Conservation (phyloP, 2,329 filamentous ascomycete species). For the Aspergillus novoparasiticus region DNA sequence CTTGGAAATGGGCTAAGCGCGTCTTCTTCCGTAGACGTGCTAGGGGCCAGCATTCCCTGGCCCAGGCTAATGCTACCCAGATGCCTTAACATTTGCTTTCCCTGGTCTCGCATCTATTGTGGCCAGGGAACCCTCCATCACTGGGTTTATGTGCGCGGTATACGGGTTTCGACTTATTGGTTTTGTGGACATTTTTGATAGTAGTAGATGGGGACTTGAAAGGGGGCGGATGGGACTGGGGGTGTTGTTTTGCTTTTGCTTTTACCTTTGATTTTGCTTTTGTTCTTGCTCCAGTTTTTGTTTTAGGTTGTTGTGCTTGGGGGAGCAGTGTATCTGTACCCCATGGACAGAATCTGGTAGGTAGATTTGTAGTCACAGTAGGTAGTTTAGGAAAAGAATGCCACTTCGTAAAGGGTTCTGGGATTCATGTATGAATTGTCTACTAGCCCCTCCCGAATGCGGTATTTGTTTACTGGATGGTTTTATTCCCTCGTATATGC, state of each 20-base stretch:
- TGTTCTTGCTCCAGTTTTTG: background rate
- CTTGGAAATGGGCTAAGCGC: conserved; percentile 67
- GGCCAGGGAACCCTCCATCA: conserved; percentile 14
- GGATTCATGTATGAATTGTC: background rate
- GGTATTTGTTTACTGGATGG: conserved; percentile 1
- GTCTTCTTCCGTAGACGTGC: conserved; percentile 46
- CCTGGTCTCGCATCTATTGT: conserved; percentile 12
- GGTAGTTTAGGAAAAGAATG: background rate
- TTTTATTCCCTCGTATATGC: background rate
- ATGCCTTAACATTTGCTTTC: conserved; percentile 23
- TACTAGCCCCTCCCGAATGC: background rate
- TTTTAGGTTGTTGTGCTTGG: background rate
- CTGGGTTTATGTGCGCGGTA: background rate
- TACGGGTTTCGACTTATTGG: conserved; percentile 3
- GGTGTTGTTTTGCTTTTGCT: background rate
- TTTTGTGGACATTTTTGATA: background rate
- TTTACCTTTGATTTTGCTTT: background rate
- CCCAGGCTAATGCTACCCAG: background rate
- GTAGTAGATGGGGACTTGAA: background rate
- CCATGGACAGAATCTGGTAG: background rate
- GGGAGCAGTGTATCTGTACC: background rate
- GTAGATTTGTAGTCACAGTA: background rate
- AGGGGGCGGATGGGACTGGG: background rate
- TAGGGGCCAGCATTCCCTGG: background rate
- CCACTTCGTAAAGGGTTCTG: background rate